Evolutionary conservation across 306 rosid species (phyloP), one percentile per base, ranked within the genome.

Genomic region (Glycine tomentella): DNA sequence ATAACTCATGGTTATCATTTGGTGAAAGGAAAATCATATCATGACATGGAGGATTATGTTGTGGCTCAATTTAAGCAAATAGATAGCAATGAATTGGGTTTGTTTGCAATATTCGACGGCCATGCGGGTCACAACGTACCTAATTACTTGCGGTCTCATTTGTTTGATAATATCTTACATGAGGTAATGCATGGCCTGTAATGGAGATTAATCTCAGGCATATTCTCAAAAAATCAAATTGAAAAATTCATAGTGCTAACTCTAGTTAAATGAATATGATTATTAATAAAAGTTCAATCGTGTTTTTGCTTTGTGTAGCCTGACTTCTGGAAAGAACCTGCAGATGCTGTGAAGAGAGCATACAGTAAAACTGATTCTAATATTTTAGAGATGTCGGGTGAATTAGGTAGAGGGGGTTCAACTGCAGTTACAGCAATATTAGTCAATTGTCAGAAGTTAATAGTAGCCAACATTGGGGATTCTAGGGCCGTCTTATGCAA

Each of bases 361-460:
- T 95, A 95, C 85, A 66, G 66, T 56, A 71, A 59, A 80, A 95
- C 99, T 25, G 99, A 95, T 69, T 59, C 91, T 15, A 81, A 79
- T 51, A 95, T 95, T 86, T 90, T 95, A 79, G 92, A 89, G 50
- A 87, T 86, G 73, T 90, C 98, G 53, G 91, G 84, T 77, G 93
- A 93, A 84, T 86, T 95, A 76, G 97, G 99, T 15, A 87, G 88
- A 83, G 99, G 99, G 69, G 99, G 99, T 73, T 95, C 99, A 69
- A 95, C 99, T 55, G 99, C 99, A 14, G 98, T 95, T 57, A 95
- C 99, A 0, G 99, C 99, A 59, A 93, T 95, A 86, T 79, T 95
- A 82, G 90, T 95, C 8, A 81, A 95, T 81, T 87, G 99, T 81
- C 87, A 80, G 25, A 93, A 88, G 90, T 85, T 93, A 85, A 88